A percentile compares a stretch with the other conserved stretches of the same genome.
phyloP scores from a whole-genome alignment of 441 rosid species.

The Mallotus repandus region DNA sequence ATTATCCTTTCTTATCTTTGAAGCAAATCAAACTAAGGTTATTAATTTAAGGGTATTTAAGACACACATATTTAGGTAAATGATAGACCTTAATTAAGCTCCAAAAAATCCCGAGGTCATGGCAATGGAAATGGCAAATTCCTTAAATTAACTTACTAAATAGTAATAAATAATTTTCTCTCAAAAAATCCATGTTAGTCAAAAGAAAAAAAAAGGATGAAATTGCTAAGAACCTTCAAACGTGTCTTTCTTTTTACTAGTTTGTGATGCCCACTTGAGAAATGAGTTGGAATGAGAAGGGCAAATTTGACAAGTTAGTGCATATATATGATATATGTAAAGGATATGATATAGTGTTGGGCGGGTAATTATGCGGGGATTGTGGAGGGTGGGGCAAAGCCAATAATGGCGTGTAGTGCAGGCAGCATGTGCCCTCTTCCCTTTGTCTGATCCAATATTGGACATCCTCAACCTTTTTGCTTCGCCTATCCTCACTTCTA shows the following conservation, averaged over 20 bases:
- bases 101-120: slow-evolving; percentile 2
- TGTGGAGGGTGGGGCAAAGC: slow-evolving; percentile 32
- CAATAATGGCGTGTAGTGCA: slow-evolving; percentile 18
- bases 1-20: slow-evolving; percentile 13
- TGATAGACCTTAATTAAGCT: neutral
- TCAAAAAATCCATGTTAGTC: neutral
- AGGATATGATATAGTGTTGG: neutral
- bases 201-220: neutral
- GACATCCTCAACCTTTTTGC: neutral
- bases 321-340: neutral
- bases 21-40: slow-evolving; percentile 20
- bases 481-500: neutral
- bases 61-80: neutral
- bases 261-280: too few species aligned
- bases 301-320: neutral
- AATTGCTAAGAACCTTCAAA: slow-evolving; percentile 2
- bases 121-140: neutral
- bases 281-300: neutral
- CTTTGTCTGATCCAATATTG: neutral
- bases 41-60: neutral
- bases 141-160: neutral
- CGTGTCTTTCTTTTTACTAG: neutral
- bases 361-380: slow-evolving; percentile 41
- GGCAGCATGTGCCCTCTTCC: slow-evolving; percentile 6
- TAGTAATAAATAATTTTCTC: too few species aligned